These are phyloP conservation scores for Lodderomyces margitis DNA, from an alignment of 1,139 yeast species.

Conservation along the genomic window DNA sequence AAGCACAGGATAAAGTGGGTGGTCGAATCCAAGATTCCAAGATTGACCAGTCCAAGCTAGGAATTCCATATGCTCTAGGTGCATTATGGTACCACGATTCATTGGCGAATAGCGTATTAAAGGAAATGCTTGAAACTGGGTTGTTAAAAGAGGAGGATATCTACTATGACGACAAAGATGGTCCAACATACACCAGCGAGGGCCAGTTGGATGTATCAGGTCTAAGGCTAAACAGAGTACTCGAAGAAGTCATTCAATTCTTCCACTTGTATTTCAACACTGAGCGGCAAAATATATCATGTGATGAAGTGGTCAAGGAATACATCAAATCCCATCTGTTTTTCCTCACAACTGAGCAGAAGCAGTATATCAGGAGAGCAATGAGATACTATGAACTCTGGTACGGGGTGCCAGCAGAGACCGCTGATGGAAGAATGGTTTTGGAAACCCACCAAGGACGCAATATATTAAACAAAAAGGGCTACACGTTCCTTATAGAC, in stretches of 20 bases:
- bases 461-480: constrained; percentile 62
- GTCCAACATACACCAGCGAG: background rate
- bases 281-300: constrained; percentile 48
- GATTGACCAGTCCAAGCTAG: constrained; percentile 28
- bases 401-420: constrained; percentile 57
- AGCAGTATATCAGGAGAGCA: constrained; percentile 46
- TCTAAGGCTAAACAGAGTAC: constrained; percentile 4
- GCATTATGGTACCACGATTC: constrained; percentile 93
- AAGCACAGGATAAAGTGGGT: constrained; percentile 52
- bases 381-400: constrained; percentile 66
- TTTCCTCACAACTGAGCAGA: constrained; percentile 53
- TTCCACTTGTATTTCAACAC: constrained; percentile 32
- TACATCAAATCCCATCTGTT: constrained; percentile 48
- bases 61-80: constrained; percentile 63
- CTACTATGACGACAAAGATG: constrained; percentile 48
- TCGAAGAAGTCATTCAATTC: constrained; percentile 3
- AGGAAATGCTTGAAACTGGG: constrained; percentile 24
- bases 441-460: constrained; percentile 68
- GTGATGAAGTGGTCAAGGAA: constrained; percentile 44
- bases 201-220: constrained; percentile 22
- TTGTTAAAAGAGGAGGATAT: background rate
- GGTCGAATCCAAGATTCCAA: constrained; percentile 43
- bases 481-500: constrained; percentile 52
- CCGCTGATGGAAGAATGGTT: constrained; percentile 60
- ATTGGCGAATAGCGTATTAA: constrained; percentile 51